Evolutionary conservation across 305 asterid genomes (phyloP).

Genomic region (Striga hermonthica): DNA sequence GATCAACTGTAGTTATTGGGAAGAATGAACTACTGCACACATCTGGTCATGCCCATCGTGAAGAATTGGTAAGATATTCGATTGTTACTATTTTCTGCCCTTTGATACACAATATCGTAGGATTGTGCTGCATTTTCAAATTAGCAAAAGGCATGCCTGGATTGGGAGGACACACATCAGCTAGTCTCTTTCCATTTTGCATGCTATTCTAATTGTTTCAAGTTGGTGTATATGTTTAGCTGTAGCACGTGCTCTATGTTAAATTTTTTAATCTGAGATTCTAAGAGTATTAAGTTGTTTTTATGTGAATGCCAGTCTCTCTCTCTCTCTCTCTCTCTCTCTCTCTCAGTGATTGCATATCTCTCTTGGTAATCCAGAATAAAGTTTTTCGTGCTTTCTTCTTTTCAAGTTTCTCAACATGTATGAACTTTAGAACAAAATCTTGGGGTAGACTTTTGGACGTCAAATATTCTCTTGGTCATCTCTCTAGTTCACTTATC

Average conservation of each 20-base stretch:
- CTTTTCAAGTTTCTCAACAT: too few species aligned
- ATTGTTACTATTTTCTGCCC: constrained; percentile 24
- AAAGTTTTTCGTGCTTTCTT: too few species aligned
- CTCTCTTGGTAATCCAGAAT: constrained; percentile 16
- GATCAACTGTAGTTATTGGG: constrained; percentile 92
- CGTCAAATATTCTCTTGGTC: too few species aligned
- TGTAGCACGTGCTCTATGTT: constrained; percentile 11
- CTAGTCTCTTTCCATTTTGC: constrained; percentile 27
- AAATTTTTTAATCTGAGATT: neutral
- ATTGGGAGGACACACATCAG: constrained; percentile 10
- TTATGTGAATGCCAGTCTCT: constrained; percentile 22
- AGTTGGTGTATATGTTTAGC: constrained; percentile 27
- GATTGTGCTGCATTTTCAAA: constrained; percentile 7
- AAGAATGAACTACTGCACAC: constrained; percentile 89
- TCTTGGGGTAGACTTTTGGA: too few species aligned
- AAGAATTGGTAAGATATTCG: constrained; percentile 74
- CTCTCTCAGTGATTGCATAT: constrained; percentile 6
- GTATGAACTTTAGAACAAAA: too few species aligned
- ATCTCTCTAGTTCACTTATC: too few species aligned
- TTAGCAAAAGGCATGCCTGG: neutral
- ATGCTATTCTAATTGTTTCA: constrained; percentile 20
- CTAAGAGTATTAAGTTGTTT: neutral
- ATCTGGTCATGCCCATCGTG: constrained; percentile 98
- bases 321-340: constrained; percentile 3
- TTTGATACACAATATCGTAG: constrained; percentile 12